Evolutionary conservation across 2,329 filamentous ascomycete genomes (phyloP).

Genomic region (Epichloe hybrida): DNA sequence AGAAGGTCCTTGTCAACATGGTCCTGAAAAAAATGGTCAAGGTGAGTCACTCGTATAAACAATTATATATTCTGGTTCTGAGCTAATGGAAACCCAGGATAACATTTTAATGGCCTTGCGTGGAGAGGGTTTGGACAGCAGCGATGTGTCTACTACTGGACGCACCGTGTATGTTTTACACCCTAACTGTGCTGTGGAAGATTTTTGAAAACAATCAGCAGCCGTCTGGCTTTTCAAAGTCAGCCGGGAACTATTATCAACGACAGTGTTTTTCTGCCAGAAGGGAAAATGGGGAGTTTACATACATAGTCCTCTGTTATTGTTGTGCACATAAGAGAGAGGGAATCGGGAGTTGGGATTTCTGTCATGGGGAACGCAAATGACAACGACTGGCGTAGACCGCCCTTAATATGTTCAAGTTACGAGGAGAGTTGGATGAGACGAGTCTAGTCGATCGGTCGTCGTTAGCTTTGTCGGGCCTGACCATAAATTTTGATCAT

Average conservation of each 20-base stretch:
- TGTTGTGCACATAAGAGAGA: background rate
- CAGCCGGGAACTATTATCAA: background rate
- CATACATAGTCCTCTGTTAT: too few species aligned
- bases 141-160: constrained; percentile 26
- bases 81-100: constrained; percentile 42
- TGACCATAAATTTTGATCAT: too few species aligned
- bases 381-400: too few species aligned
- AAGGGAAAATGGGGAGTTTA: too few species aligned
- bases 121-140: constrained; percentile 42
- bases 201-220: constrained; percentile 21
- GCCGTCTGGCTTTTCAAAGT: background rate
- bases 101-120: constrained; percentile 77
- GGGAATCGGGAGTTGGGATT: too few species aligned
- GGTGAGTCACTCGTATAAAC: constrained; percentile 37
- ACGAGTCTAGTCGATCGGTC: background rate
- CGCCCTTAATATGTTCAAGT: too few species aligned
- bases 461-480: background rate
- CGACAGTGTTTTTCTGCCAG: background rate
- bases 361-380: too few species aligned
- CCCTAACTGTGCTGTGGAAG: constrained; percentile 81
- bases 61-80: background rate
- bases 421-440: background rate
- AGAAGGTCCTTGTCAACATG: constrained; percentile 62
- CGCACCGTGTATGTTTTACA: constrained; percentile 72
- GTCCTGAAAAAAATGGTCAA: constrained; percentile 94